These are phyloP conservation scores for Epichloe hybrida DNA, from an alignment of 2,329 filamentous ascomycete genomes.

Conservation along the genomic window DNA sequence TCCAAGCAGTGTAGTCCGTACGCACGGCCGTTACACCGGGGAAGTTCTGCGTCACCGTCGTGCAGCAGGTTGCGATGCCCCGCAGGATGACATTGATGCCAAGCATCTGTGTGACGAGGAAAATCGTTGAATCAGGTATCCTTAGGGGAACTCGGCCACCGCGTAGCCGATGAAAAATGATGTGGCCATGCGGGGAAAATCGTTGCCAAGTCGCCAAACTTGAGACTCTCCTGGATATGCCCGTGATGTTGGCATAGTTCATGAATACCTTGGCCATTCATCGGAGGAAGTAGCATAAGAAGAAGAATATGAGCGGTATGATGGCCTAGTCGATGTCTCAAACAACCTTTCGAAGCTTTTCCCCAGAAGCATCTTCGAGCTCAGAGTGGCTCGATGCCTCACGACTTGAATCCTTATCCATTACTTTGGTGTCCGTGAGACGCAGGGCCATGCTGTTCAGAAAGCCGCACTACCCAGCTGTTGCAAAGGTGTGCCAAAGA, in stretches of 20 bases:
- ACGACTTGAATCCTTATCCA: not conserved
- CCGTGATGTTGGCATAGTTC: slow-evolving; percentile 19
- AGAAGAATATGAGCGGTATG: slow-evolving; percentile 15
- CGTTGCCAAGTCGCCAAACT: slow-evolving; percentile 13
- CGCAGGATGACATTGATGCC: slow-evolving; percentile 19
- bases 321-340: slow-evolving; percentile 14
- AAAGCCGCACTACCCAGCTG: not conserved
- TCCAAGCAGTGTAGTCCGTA: slow-evolving; percentile 25
- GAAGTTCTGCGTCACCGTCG: slow-evolving; percentile 20
- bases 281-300: slow-evolving; percentile 15
- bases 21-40: slow-evolving; percentile 27
- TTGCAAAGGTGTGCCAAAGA: no score
- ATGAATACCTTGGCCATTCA: slow-evolving; percentile 17
- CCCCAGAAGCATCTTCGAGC: not conserved
- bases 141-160: slow-evolving; percentile 15
- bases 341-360: slow-evolving; percentile 7
- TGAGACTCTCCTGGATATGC: slow-evolving; percentile 15
- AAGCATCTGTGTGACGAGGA: slow-evolving; percentile 19
- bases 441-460: not conserved
- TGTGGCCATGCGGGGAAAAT: slow-evolving; percentile 19
- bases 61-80: slow-evolving; percentile 24
- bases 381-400: not conserved
- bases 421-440: not conserved
- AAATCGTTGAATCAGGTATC: slow-evolving; percentile 20
- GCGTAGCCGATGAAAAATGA: slow-evolving; percentile 19